Conservation (phyloP, 176 grass and related monocot genomes). For the Carex myosuroides region DNA sequence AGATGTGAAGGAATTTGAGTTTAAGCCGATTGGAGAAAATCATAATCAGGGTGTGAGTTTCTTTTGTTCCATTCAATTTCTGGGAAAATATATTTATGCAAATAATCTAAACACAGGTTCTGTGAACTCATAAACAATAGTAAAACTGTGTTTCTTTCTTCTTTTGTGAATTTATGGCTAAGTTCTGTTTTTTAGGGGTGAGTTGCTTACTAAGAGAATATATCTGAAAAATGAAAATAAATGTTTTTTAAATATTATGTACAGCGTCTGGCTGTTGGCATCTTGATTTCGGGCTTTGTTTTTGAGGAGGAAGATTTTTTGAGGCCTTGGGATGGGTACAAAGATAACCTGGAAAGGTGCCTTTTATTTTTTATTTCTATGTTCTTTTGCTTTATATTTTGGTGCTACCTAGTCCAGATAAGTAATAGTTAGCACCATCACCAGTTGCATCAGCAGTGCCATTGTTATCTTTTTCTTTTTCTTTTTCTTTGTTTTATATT, state of each 20-base stretch:
- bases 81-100: not conserved
- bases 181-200: not conserved
- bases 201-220: not conserved
- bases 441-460: not conserved
- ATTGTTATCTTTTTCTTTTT: not conserved
- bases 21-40: slow-evolving; percentile 73
- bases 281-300: slow-evolving; percentile 75
- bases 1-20: slow-evolving; percentile 82
- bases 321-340: slow-evolving; percentile 83
- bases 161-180: not conserved
- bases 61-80: slow-evolving; percentile 10
- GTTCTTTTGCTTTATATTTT: slow-evolving; percentile 12
- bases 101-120: not conserved
- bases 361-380: not conserved
- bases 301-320: slow-evolving; percentile 68
- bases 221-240: slow-evolving; percentile 29
- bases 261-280: slow-evolving; percentile 81
- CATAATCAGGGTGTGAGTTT: slow-evolving; percentile 96
- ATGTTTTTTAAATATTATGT: slow-evolving; percentile 21
- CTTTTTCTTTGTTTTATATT: not conserved
- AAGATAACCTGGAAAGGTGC: slow-evolving; percentile 87
- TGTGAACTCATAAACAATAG: not conserved
- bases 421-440: not conserved
- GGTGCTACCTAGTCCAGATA: not conserved
- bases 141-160: not conserved